Base-by-base conservation (phyloP, 768 basidiomycete genomes). In the Lactifluus hygrophoroides region DNA sequence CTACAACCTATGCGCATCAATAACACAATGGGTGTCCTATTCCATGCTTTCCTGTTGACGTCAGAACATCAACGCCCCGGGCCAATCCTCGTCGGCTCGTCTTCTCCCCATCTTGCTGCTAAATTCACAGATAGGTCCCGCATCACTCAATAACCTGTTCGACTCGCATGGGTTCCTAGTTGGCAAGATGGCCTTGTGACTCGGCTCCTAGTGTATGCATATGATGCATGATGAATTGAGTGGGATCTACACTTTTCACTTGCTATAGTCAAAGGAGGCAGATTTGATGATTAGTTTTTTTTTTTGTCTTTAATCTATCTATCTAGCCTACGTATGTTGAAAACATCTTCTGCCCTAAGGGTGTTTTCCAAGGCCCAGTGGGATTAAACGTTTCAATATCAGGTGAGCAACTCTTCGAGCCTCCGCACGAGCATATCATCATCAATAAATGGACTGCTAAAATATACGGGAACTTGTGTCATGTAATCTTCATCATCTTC, bases 241-340 rank as follows among this genome's bases (percentile, higher is more conserved):
- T 45, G 75, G 72, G 0, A 76, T n/a, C 74, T 1, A 77, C 80
- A 5, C 65, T 80, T 37, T 78, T 70, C 72, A 75, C 74, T 0
- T 82, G 80, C 60, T 66, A 23, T 66, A 74, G 1, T 43, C 21
- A 50, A 46, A 57, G n/a, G 64, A 65, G 9, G 71, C 79, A 0
- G 74, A 72, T 59, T 80, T 76, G 60, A 79, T 75, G 2, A 45
- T 79, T 52, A 77, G 73, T 1, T 78, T 79, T 66, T 79, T 77
- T 61, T 76, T 77, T 21, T 58, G 45, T n/a, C n/a, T n/a, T n/a
- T n/a, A n/a, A n/a, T n/a, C n/a, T n/a, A 63, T 38, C 17, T 9
- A 38, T 9, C 40, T 42, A 19, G 37, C 16, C 37, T 17, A 38
- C 16, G 16, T 38, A 38, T n/a, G n/a, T n/a, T n/a, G n/a, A n/a